Conservation (phyloP, 2,329 filamentous ascomycete genomes). For the Cordyceps militaris region DNA sequence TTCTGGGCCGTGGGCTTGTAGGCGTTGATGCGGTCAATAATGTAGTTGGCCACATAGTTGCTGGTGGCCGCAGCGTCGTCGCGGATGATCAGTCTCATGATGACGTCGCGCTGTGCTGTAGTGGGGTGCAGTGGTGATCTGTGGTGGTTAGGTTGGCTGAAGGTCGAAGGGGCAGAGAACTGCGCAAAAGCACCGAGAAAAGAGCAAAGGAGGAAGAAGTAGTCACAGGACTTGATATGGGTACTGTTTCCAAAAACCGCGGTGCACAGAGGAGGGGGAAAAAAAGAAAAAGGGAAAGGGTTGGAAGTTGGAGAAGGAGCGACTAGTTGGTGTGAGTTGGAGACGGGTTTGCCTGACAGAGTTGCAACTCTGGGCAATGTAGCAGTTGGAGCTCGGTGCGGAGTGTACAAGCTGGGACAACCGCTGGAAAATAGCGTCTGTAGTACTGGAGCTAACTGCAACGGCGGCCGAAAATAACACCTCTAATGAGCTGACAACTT, state of each 20-base stretch:
- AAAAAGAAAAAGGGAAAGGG: constrained; percentile 5
- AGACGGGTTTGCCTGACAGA: not conserved
- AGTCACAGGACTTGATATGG: not conserved
- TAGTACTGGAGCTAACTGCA: too few species aligned
- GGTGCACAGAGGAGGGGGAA: constrained; percentile 10
- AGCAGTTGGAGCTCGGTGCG: constrained; percentile 7
- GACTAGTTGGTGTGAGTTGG: constrained; percentile 4
- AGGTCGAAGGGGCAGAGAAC: not conserved
- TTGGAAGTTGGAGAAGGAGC: constrained; percentile 11
- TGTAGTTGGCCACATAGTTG: constrained; percentile 72
- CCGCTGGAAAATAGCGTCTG: not conserved
- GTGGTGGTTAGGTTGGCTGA: not conserved
- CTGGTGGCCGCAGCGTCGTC: constrained; percentile 63
- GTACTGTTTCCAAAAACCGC: not conserved
- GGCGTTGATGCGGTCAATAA: constrained; percentile 72
- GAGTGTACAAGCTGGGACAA: constrained; percentile 9
- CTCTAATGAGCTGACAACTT: too few species aligned
- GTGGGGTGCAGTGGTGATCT: not conserved
- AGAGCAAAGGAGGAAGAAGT: not conserved
- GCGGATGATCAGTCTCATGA: constrained; percentile 77
- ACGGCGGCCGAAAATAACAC: too few species aligned
- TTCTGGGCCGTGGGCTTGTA: constrained; percentile 65
- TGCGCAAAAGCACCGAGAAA: not conserved
- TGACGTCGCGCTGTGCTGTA: constrained; percentile 18
- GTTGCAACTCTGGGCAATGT: not conserved